These are phyloP conservation scores for Psilocybe sp. DNA, from an alignment of 768 basidiomycete species.

Conservation along the genomic window DNA sequence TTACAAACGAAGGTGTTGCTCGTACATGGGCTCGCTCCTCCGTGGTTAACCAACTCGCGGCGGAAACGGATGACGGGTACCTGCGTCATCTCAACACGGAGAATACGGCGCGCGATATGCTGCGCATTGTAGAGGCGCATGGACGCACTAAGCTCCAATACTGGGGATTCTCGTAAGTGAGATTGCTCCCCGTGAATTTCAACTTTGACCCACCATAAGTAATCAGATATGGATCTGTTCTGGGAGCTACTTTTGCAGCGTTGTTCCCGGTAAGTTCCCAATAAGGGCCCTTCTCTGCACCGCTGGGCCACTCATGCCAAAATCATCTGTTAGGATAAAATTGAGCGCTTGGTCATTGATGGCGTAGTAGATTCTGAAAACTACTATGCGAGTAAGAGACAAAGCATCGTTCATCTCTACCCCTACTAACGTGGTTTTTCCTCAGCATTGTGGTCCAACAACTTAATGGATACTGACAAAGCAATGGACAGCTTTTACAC, in stretches of 20 bases:
- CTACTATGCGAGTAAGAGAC: conserved; percentile 40
- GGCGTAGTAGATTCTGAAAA: conserved; percentile 36
- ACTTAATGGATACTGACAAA: conserved; percentile 33
- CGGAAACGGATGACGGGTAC: conserved; percentile 24
- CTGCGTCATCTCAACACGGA: conserved; percentile 33
- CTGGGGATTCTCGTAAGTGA: conserved; percentile 30
- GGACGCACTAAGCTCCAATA: conserved; percentile 31
- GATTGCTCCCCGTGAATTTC: too few species aligned
- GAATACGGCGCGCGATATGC: conserved; percentile 35
- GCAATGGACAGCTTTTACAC: conserved; percentile 30
- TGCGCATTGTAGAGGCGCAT: conserved; percentile 30
- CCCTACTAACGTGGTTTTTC: too few species aligned
- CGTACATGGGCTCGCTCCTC: conserved; percentile 30
- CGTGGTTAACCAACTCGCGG: conserved; percentile 28
- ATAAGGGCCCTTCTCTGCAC: too few species aligned
- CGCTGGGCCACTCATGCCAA: too few species aligned
- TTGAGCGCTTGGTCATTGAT: conserved; percentile 34
- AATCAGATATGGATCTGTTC: conserved; percentile 25
- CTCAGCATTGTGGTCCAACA: conserved; percentile 31
- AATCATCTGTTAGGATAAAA: conserved; percentile 24
- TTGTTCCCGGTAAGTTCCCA: conserved; percentile 33
- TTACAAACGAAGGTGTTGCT: conserved; percentile 22
- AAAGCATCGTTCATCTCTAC: too few species aligned
- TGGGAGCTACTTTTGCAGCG: conserved; percentile 31
- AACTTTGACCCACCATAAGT: too few species aligned